Conservation (phyloP, 2,329 filamentous ascomycete genomes). For the Epichloe baconii region DNA sequence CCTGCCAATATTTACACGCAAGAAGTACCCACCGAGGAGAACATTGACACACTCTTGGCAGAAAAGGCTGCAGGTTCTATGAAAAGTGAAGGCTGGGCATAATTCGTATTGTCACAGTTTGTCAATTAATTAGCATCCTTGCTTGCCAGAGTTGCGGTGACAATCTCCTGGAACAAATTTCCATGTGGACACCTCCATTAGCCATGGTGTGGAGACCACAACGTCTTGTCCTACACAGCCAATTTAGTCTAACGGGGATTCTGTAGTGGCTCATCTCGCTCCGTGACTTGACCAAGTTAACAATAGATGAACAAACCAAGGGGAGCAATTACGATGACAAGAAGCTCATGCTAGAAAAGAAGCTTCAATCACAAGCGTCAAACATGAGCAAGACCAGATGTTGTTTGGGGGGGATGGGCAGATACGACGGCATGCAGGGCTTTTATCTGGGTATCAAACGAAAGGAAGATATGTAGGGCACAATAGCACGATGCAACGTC, state of each 20-base stretch:
- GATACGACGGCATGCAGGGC: too few relatives aligned
- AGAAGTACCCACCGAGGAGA: neutral
- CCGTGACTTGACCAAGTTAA: neutral
- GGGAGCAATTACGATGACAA: neutral
- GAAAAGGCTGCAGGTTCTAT: neutral
- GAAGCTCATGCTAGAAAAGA: too few relatives aligned
- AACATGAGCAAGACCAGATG: too few relatives aligned
- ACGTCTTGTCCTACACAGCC: neutral
- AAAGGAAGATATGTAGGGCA: too few relatives aligned
- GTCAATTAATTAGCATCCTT: neutral
- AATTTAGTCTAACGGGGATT: neutral
- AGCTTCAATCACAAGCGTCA: too few relatives aligned
- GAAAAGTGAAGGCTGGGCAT: too few relatives aligned
- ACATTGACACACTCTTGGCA: neutral
- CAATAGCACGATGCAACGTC: neutral
- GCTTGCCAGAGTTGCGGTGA: conserved; percentile 1
- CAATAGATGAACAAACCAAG: neutral
- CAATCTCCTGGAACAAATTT: neutral
- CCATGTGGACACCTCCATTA: neutral
- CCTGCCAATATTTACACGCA: neutral
- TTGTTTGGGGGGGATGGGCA: too few relatives aligned
- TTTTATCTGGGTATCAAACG: too few relatives aligned
- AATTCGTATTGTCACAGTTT: too few relatives aligned
- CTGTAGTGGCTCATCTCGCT: neutral
- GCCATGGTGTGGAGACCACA: neutral